Conservation (phyloP, 163 green algal species). For the Chlorella variabilis region DNA sequence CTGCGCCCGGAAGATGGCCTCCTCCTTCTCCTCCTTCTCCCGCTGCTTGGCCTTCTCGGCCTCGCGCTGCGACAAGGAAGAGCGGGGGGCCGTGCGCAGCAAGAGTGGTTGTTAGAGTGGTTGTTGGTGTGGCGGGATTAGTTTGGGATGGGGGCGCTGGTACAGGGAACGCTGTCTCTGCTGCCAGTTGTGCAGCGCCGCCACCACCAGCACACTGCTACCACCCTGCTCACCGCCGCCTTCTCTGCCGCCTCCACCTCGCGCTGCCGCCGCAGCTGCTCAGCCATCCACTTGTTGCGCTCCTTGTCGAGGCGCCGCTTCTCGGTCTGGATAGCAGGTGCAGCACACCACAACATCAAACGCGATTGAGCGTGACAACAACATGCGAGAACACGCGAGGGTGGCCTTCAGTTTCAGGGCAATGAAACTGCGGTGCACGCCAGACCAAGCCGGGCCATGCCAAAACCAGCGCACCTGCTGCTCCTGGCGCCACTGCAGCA, state of each 20-base stretch:
- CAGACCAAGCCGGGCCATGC: too few relatives aligned
- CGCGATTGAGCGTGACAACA: too few relatives aligned
- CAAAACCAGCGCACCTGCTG: constrained; percentile 63
- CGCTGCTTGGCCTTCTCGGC: constrained; percentile 40
- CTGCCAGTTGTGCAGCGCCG: too few relatives aligned
- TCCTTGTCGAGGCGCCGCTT: constrained; percentile 61
- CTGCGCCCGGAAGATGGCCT: constrained; percentile 55
- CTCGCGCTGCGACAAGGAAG: constrained; percentile 29
- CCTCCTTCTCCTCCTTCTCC: constrained; percentile 59
- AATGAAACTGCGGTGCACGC: too few relatives aligned
- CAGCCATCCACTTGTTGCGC: constrained; percentile 53
- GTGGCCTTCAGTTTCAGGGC: too few relatives aligned
- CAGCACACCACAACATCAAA: too few relatives aligned
- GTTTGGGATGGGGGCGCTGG: too few relatives aligned
- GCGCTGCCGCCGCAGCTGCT: constrained; percentile 43
- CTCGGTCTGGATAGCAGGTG: constrained; percentile 46
- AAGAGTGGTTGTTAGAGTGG: too few relatives aligned
- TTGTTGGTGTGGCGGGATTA: too few relatives aligned
- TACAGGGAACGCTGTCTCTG: too few relatives aligned
- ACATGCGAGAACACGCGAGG: too few relatives aligned
- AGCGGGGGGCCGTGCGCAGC: not conserved
- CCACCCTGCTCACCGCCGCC: constrained; percentile 33
- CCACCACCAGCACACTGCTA: not conserved
- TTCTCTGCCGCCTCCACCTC: constrained; percentile 33
- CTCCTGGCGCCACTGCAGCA: constrained; percentile 60